phyloP scores from a whole-genome alignment of 495 filamentous ascomycete genomes.

The Bryoglossum gracile region DNA sequence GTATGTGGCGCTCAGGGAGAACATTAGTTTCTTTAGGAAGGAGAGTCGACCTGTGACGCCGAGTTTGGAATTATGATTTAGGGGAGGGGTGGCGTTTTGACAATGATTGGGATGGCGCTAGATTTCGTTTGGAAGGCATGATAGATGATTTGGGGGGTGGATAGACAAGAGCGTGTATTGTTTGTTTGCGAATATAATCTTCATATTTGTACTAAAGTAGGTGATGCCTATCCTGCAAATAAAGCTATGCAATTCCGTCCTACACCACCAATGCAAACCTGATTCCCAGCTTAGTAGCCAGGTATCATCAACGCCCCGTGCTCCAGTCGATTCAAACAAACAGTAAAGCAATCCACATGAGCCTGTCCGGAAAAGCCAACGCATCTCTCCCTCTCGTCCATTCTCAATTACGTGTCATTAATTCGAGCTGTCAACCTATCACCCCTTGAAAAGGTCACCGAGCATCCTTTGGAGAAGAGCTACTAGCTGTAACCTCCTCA shows the following conservation, averaged over 20 bases:
- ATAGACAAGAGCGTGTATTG: conserved; percentile 2
- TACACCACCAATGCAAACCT: too few species aligned
- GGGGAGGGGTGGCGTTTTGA: neutral
- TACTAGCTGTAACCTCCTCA: conserved; percentile 47
- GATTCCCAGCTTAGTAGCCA: too few species aligned
- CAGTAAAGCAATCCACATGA: neutral
- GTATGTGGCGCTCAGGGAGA: conserved; percentile 86
- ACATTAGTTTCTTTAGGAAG: conserved; percentile 64
- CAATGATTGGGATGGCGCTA: neutral
- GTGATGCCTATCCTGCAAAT: neutral
- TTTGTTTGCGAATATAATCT: too few species aligned
- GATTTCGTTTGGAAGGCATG: too few species aligned
- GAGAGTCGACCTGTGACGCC: conserved; percentile 38
- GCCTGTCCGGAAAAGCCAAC: too few species aligned
- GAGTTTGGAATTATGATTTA: conserved; percentile 16
- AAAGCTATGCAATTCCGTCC: neutral
- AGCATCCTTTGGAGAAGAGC: conserved; percentile 31
- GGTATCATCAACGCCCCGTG: too few species aligned
- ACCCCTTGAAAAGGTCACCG: too few species aligned
- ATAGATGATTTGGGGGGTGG: too few species aligned
- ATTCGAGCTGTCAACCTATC: too few species aligned
- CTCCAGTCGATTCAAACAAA: neutral
- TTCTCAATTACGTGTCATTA: too few species aligned
- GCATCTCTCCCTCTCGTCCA: too few species aligned
- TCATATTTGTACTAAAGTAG: too few species aligned